These are phyloP conservation scores for Galerina sulciceps DNA, from an alignment of 768 basidiomycete genomes.

Conservation along the genomic window DNA sequence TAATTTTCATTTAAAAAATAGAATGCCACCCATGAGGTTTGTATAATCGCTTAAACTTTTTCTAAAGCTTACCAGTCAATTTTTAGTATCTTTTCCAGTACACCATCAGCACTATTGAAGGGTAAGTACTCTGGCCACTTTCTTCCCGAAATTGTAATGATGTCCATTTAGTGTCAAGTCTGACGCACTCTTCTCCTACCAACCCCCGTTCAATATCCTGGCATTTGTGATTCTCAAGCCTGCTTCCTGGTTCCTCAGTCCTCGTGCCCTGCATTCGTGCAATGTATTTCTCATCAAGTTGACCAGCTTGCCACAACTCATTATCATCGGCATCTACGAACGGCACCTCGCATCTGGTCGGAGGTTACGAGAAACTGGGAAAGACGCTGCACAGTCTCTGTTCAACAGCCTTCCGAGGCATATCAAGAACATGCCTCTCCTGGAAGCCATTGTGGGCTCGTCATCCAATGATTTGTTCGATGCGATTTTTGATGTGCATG, in stretches of 20 bases:
- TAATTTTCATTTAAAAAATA: constrained; percentile 17
- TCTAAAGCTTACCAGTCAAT: constrained; percentile 8
- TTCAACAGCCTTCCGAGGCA: constrained; percentile 71
- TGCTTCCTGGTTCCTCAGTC: constrained; percentile 72
- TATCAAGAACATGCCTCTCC: constrained; percentile 72
- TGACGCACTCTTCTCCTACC: constrained; percentile 90
- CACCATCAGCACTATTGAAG: constrained; percentile 86
- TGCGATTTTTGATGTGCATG: constrained; percentile 78
- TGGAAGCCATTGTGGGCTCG: constrained; percentile 80
- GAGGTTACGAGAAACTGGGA: constrained; percentile 53
- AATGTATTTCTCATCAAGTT: constrained; percentile 88
- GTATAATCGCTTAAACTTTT: neutral
- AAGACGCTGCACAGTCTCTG: constrained; percentile 55
- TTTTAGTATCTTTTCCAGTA: constrained; percentile 84
- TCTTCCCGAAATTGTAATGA: neutral
- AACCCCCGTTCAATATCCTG: constrained; percentile 86
- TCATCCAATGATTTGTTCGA: constrained; percentile 70
- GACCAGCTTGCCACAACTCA: constrained; percentile 81
- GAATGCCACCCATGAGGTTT: constrained; percentile 55
- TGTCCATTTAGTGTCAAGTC: constrained; percentile 70
- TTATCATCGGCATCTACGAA: constrained; percentile 81
- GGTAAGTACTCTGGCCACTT: constrained; percentile 44
- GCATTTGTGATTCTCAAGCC: constrained; percentile 85
- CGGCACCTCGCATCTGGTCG: constrained; percentile 62
- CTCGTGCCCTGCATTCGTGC: constrained; percentile 76